Evolutionary conservation across 345 rosid species (phyloP), one percentile per base, ranked within the genome.

Genomic region (Moricandia arvensis): DNA sequence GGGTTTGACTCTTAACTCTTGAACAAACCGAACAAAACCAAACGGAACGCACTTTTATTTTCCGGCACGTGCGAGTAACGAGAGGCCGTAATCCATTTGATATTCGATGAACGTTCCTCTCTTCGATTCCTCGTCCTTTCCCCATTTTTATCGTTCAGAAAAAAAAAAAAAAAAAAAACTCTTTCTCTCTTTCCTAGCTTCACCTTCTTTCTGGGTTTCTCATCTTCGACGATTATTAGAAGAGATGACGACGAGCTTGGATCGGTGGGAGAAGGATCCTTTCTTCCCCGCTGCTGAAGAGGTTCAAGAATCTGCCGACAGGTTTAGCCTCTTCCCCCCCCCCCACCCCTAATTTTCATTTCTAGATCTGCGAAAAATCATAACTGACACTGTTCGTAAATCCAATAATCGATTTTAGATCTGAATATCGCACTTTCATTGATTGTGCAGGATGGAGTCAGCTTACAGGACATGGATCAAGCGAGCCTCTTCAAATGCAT

Each of bases 211-310:
- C n/a, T n/a, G n/a, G n/a, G n/a, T n/a, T n/a, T n/a, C n/a, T n/a
- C n/a, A n/a, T n/a, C n/a, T n/a, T n/a, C 37, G 31, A 24, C 7
- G 21, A 43, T 27, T 4, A 15, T 26, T 1, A 2, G 12, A 29
- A 29, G 27, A 0, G 51, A 93, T 91, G 98, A 88, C 88, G 38
- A 76, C 93, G 78, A 86, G 85, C 80, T 91, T 94, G 66, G 90
- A 90, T 75, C 89, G 91, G 31, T 94, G 98, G 98, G 97, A 94
- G 90, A 94, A 90, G 83, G 97, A 94, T 85, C 96, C 96, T 3
- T 94, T 90, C 86, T 94, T 91, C 78, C 64, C 85, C 62, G 96
- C 91, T 27, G 98, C 98, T 1, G 96, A 93, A 87, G 98, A 93
- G 76, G 96, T 91, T 75, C 98, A 93, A 66, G 96, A 93, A 86